These are phyloP conservation scores for Larix sibirica DNA, from an alignment of 83 land plant genomes.

Conservation along the genomic window DNA sequence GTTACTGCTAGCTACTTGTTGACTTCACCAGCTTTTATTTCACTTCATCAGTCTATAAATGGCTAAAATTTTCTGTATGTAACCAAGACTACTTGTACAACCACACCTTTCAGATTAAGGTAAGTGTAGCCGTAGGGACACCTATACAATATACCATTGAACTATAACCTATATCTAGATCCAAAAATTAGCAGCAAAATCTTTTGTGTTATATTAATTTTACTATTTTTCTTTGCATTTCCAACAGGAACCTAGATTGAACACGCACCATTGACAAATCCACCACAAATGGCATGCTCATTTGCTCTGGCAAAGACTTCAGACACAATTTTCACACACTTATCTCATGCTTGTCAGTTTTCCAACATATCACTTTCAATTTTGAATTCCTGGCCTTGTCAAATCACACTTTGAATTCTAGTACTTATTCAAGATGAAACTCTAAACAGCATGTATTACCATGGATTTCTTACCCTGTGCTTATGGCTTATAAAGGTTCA, in stretches of 20 bases:
- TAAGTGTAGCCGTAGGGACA: background rate
- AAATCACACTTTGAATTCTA: background rate
- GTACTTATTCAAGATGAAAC: background rate
- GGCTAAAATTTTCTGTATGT: background rate
- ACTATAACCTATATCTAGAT: background rate
- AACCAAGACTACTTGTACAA: background rate
- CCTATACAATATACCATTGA: background rate
- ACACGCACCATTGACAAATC: background rate
- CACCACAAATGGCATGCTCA: background rate
- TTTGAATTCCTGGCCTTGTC: background rate
- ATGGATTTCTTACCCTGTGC: background rate
- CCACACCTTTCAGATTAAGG: background rate
- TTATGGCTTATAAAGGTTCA: background rate
- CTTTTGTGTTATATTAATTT: background rate
- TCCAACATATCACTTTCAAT: background rate
- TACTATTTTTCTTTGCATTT: background rate
- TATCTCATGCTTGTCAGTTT: background rate
- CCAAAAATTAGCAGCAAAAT: background rate
- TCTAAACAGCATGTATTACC: background rate
- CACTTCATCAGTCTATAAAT: background rate
- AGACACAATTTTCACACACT: background rate
- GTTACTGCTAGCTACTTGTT: background rate
- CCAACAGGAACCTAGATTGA: background rate
- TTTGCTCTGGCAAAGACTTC: background rate
- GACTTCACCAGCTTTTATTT: background rate